Evolutionary conservation across 352 stramenopile species (phyloP), one percentile per base, ranked within the genome.

Genomic region (Phytophthora megakarya): DNA sequence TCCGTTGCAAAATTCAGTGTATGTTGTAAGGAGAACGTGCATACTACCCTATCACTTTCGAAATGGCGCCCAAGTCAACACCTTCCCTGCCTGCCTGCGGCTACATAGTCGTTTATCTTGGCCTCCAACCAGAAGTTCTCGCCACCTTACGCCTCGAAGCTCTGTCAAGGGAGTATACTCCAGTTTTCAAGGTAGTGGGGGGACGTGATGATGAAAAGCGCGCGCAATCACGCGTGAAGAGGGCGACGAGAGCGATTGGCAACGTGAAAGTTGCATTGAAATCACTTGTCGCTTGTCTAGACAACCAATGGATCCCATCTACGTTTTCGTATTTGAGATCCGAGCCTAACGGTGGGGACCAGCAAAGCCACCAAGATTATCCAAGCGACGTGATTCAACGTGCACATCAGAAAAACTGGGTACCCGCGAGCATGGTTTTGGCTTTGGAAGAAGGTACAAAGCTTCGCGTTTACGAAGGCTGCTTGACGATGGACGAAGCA

Each of bases 151-250:
- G n/a, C n/a, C n/a, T n/a, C n/a, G n/a, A n/a, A n/a, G n/a, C n/a
- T n/a, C n/a, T n/a, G n/a, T n/a, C n/a, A n/a, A n/a, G n/a, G n/a
- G n/a, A n/a, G n/a, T n/a, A n/a, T n/a, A n/a, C n/a, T n/a, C n/a
- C n/a, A n/a, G n/a, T n/a, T n/a, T n/a, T n/a, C n/a, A n/a, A n/a
- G n/a, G n/a, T n/a, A n/a, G n/a, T n/a, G n/a, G n/a, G n/a, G n/a
- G n/a, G n/a, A n/a, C n/a, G n/a, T n/a, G 19, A 39, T 38, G n/a
- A 65, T n/a, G 45, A 53, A 19, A 19, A 19, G 12, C n/a, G 35
- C 12, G 35, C 9, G 3, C 35, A 40, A 15, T 19, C 35, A 19
- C 35, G 35, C 7, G 35, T 19, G 12, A 11, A 40, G 6, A n/a
- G n/a, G n/a, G n/a, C 35, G 13, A 7, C 35, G 16, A 11, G 12